Percentiles rank a stretch among this genome's conserved stretches.
Evolutionary conservation across 106 monocot species (phyloP).

Genomic region (Dendrobium huoshanense): DNA sequence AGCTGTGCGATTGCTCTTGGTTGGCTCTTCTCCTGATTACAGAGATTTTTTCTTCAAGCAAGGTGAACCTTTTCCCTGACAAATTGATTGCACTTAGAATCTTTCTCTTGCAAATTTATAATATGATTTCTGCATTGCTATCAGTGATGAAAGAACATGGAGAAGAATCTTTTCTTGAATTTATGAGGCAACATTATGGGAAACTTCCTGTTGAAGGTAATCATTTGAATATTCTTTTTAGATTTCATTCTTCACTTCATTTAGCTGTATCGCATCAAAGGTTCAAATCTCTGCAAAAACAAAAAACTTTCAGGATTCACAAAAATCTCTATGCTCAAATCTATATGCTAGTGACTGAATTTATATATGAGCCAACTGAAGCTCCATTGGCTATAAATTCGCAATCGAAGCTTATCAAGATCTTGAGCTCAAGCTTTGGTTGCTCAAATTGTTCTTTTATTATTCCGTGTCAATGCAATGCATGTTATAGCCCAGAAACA

Average conservation of each 20-base stretch:
- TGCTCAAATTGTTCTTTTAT: too few species aligned
- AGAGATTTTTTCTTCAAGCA: constrained; percentile 42
- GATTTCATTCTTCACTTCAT: too few species aligned
- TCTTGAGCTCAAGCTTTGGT: too few species aligned
- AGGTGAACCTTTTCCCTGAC: constrained; percentile 20
- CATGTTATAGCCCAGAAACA: neutral
- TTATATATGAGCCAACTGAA: neutral
- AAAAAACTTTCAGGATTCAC: neutral
- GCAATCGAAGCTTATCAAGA: too few species aligned
- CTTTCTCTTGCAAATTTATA: neutral
- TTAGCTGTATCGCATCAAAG: too few species aligned
- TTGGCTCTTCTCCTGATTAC: constrained; percentile 27
- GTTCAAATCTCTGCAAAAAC: neutral
- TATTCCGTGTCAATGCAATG: too few species aligned
- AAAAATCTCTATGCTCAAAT: neutral
- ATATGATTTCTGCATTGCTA: neutral
- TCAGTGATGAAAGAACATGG: constrained; percentile 39
- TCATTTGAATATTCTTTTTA: neutral
- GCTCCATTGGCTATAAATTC: too few species aligned
- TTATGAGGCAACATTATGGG: constrained; percentile 26
- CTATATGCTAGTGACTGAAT: neutral
- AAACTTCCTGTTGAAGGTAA: constrained; percentile 27
- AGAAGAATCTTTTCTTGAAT: constrained; percentile 34
- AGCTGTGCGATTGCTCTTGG: constrained; percentile 46
- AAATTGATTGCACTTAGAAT: neutral